These are phyloP conservation scores for Aspergillus biplanus DNA, from an alignment of 495 filamentous ascomycete species.

Conservation along the genomic window DNA sequence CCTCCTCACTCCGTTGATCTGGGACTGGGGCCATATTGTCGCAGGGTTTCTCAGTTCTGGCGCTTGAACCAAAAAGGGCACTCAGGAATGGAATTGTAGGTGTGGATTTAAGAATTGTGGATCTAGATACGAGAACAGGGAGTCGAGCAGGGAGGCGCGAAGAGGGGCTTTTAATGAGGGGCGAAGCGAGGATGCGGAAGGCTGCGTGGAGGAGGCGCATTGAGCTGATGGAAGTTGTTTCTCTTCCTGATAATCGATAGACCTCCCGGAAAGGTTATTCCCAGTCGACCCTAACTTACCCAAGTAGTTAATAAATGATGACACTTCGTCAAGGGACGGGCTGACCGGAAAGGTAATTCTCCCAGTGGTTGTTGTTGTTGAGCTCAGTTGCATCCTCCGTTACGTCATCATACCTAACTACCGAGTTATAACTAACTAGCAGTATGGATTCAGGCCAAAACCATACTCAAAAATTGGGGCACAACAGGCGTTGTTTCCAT, in stretches of 20 bases:
- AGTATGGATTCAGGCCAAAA: no score
- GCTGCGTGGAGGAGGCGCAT: constrained; percentile 62
- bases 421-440: no score
- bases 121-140: constrained; percentile 39
- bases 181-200: constrained; percentile 51
- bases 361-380: no score
- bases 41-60: constrained; percentile 37
- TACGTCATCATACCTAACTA: no score
- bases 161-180: constrained; percentile 30
- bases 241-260: neutral
- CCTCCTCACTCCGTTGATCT: constrained; percentile 74
- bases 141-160: constrained; percentile 27
- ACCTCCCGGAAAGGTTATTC: no score
- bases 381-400: no score
- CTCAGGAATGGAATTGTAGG: constrained; percentile 76
- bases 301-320: no score
- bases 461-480: no score
- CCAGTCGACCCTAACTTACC: no score
- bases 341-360: no score
- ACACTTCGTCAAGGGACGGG: no score
- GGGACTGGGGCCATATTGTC: constrained; percentile 78
- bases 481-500: no score
- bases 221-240: constrained; percentile 17
- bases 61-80: constrained; percentile 72
- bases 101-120: constrained; percentile 57